A percentile compares a stretch with the other conserved stretches of the same genome.
Conservation (phyloP, 441 rosid species). For the Populus hybrid region DNA sequence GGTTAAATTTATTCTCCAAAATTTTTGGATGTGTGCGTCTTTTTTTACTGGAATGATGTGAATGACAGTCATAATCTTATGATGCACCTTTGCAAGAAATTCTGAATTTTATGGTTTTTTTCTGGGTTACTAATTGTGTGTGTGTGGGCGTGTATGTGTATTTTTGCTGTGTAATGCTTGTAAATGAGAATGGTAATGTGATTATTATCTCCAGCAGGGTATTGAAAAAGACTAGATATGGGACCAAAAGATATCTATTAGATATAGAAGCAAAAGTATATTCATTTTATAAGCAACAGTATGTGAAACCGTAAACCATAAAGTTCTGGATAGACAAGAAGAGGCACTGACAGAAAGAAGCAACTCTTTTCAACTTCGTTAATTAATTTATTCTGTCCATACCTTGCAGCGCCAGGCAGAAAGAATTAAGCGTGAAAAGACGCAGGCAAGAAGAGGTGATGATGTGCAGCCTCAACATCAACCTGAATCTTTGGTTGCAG, state of each 20-base stretch:
- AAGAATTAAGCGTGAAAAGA: constrained; percentile 68
- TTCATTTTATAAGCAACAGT: not conserved
- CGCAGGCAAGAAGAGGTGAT: constrained; percentile 55
- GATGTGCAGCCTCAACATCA: constrained; percentile 51
- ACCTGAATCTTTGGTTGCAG: constrained; percentile 74
- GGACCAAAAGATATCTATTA: not conserved
- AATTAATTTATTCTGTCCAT: constrained; percentile 13
- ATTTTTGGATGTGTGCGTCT: not conserved
- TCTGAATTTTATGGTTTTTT: not conserved
- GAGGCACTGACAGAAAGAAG: not conserved
- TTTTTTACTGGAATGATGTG: not conserved
- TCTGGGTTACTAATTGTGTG: not conserved
- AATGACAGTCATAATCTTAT: not conserved
- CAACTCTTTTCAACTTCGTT: not conserved
- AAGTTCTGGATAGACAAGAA: not conserved
- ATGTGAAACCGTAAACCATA: not conserved
- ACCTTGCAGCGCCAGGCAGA: constrained; percentile 71
- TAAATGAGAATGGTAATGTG: not conserved
- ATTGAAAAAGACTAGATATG: not conserved
- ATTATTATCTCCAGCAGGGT: not conserved
- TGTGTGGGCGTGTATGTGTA: too few relatives aligned
- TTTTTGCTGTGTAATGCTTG: not conserved
- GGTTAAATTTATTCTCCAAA: constrained; percentile 34
- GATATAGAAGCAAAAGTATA: not conserved
- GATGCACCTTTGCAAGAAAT: not conserved